Base-by-base conservation (phyloP, 2,329 filamentous ascomycete species). In the Furcasterigmium sp. region DNA sequence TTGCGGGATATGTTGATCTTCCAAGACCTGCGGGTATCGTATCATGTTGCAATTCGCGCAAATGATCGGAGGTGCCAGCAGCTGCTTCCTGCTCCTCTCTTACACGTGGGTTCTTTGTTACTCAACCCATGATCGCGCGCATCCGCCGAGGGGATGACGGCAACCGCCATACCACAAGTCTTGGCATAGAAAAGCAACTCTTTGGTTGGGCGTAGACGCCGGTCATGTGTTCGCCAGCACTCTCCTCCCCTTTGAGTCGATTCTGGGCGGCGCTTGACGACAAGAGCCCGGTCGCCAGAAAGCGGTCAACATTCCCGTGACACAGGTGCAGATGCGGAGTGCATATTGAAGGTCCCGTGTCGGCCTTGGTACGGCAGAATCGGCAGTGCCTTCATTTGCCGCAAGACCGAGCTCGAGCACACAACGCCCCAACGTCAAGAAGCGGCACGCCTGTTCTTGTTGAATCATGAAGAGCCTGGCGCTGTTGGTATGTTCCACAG, bases 31-130 rank as follows among this genome's bases (percentile, higher is more conserved):
- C 38, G 26, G 15, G 17, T 18, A 32, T 34, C 38, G 38, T 32
- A 32, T 32, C 38, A 40, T 40, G 32, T 19, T 26, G 29, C 38
- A 40, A 40, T 40, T 40, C 38, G 38, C 38, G 38, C 38, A 40
- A 18, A 20, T 14, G 10, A 20, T 4, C 28, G 9, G 25, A 21
- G 19, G 26, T 28, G 38, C 38, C 26, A 14, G 18, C 19, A n/a
- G 38, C 38, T n/a, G 38, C 38, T 25, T 18, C 18, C 26, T 21
- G 32, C 18, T 9, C 9, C 32, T n/a, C 11, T 15, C 32, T 11
- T 35, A 17, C 32, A n/a, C 15, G 14, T 14, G 32, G 4, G n/a
- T n/a, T n/a, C n/a, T n/a, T n/a, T n/a, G n/a, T n/a, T n/a, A n/a
- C n/a, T n/a, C n/a, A n/a, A n/a, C n/a, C n/a, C n/a, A n/a, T n/a